Conservation (phyloP, 2,329 filamentous ascomycete species). For the Penicillium brasilianum region DNA sequence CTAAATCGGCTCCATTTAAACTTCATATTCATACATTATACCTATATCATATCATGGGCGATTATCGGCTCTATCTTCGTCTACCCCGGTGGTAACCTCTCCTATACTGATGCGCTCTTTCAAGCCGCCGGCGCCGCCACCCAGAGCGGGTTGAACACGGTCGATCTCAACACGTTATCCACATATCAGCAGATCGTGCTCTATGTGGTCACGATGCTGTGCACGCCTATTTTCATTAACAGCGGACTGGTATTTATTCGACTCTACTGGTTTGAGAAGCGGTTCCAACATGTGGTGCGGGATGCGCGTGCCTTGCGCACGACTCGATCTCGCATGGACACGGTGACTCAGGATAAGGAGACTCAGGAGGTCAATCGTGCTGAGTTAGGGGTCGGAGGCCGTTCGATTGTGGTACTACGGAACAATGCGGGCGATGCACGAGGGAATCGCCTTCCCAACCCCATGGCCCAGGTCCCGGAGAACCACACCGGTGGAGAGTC, state of each 20-base stretch:
- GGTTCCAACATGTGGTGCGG: conserved; percentile 81
- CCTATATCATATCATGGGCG: conserved; percentile 76
- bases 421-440: conserved; percentile 38
- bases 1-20: conserved; percentile 47
- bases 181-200: conserved; percentile 76
- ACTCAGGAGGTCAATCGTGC: conserved; percentile 43
- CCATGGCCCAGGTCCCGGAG: conserved; percentile 30
- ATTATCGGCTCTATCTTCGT: conserved; percentile 79
- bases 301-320: conserved; percentile 72
- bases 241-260: conserved; percentile 88
- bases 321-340: conserved; percentile 65
- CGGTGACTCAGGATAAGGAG: conserved; percentile 53
- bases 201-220: conserved; percentile 72
- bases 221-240: conserved; percentile 84
- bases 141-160: conserved; percentile 89
- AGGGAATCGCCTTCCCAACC: conserved; percentile 26
- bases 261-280: conserved; percentile 97
- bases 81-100: conserved; percentile 66
- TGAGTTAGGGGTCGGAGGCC: conserved; percentile 45
- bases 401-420: conserved; percentile 46
- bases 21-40: conserved; percentile 60
- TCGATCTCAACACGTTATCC: conserved; percentile 67
- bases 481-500: conserved; percentile 33
- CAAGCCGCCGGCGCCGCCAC: conserved; percentile 85
- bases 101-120: conserved; percentile 87